These are phyloP conservation scores for Phanerochaete carnosa DNA, from an alignment of 768 basidiomycete species.

Conservation along the genomic window DNA sequence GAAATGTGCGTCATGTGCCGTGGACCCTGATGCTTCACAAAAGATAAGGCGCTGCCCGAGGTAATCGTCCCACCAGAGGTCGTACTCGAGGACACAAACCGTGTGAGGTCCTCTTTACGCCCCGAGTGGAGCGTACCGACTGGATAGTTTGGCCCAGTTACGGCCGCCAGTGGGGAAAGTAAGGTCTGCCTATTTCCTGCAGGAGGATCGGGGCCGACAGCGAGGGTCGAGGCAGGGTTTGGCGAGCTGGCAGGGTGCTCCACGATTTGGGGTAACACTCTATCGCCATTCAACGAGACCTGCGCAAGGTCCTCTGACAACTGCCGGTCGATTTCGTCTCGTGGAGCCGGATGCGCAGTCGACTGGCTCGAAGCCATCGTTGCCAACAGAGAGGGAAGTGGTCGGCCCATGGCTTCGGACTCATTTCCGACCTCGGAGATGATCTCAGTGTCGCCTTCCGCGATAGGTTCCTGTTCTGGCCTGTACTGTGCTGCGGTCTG, in stretches of 20 bases:
- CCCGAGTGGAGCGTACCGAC: constrained; percentile 43
- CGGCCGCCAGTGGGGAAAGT: constrained; percentile 10
- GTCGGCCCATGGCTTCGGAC: background rate
- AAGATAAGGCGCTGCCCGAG: constrained; percentile 71
- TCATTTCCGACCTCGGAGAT: background rate
- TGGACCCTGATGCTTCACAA: constrained; percentile 80
- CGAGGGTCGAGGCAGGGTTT: background rate
- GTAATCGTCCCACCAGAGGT: constrained; percentile 72
- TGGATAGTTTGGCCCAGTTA: constrained; percentile 37
- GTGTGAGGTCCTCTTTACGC: constrained; percentile 72
- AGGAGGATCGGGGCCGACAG: background rate
- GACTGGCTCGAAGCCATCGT: background rate
- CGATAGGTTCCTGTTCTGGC: background rate
- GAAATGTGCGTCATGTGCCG: constrained; percentile 78
- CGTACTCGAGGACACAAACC: constrained; percentile 89
- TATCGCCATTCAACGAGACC: background rate
- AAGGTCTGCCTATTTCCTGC: background rate
- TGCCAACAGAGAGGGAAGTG: background rate
- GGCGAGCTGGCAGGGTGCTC: background rate
- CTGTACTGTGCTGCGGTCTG: background rate
- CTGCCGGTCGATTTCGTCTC: constrained; percentile 40
- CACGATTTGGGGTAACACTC: background rate
- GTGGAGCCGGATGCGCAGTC: background rate
- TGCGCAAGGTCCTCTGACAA: constrained; percentile 21
- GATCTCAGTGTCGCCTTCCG: constrained; percentile 10